Base-by-base conservation (phyloP, 441 rosid genomes). In the Adansonia grandidieri region DNA sequence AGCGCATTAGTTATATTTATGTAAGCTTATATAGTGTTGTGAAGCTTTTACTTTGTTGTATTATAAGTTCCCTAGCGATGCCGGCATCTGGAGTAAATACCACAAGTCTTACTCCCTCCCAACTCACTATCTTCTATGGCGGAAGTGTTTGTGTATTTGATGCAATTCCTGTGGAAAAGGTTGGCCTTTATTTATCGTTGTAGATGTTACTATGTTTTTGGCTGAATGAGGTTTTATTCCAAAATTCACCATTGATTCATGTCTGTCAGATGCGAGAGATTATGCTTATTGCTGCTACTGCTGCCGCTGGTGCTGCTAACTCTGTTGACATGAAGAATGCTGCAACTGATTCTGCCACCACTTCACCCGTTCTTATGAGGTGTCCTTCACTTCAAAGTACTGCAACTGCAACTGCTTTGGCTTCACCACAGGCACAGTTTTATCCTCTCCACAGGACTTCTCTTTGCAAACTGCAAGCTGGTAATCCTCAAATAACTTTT, bases 121-220 rank as follows among this genome's bases (percentile, higher is more conserved):
- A 91, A 79, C 93, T 93, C 53, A 95, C 98, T 53, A 91, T 95
- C 73, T 95, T 93, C 89, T 95, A 87, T 74, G 90, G 90, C 80
- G 98, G 97, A 86, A 88, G 68, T 45, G 96, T 93, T 73, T 74
- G 79, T 71, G 96, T 93, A 47, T 92, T 95, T 76, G 92, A 93
- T 82, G 88, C 87, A 45, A 72, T 95, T 81, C 86, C 97, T 15
- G 82, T 84, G 37, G 97, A 92, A 75, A 93, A 91, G 97, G 99
- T 95, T 77, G 22, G 77, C 74, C 37, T 61, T 10, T 64, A 64
- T 20, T 17, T 61, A 32, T 24, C 77, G 57, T 51, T 44, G 14
- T 22, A 50, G 72, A 17, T 37, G 28, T 79, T 24, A 9, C 32
- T 66, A 19, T 17, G 54, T 48, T 75, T 22, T 48, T 32, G 22